Evolutionary conservation across 331 rosid species (phyloP).

Genomic region (Pyracantha coccinea): DNA sequence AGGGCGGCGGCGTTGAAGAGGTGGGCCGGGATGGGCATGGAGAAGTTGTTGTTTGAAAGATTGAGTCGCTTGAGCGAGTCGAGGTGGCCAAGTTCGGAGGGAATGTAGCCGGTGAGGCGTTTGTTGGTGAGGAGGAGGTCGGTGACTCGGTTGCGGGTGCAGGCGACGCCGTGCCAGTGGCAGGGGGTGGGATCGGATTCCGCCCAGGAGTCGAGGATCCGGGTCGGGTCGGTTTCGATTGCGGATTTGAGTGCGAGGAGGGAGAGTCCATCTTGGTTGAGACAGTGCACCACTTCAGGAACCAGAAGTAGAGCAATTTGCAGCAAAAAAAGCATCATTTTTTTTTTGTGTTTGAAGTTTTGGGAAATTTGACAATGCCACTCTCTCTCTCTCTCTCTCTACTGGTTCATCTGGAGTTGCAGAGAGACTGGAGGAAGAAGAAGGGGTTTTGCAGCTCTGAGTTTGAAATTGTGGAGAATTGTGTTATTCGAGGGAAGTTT

Average conservation of each 20-base stretch:
- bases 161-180: slow-evolving; percentile 58
- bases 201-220: slow-evolving; percentile 47
- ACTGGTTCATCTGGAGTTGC: slow-evolving; percentile 21
- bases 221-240: slow-evolving; percentile 49
- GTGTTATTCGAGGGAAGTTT: slow-evolving; percentile 25
- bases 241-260: slow-evolving; percentile 84
- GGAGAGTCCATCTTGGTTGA: slow-evolving; percentile 69
- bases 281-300: slow-evolving; percentile 17
- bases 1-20: slow-evolving; percentile 53
- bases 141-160: slow-evolving; percentile 51
- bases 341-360: background rate
- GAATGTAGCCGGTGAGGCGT: slow-evolving; percentile 60
- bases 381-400: background rate
- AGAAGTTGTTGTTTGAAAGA: slow-evolving; percentile 58
- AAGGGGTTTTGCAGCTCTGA: background rate
- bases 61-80: slow-evolving; percentile 44
- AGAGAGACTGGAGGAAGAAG: background rate
- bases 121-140: slow-evolving; percentile 45
- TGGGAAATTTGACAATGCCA: background rate
- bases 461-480: slow-evolving; percentile 13
- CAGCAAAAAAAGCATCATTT: slow-evolving; percentile 11
- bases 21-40: slow-evolving; percentile 40
- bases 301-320: background rate
- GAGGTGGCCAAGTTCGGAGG: slow-evolving; percentile 66
- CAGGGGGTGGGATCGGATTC: slow-evolving; percentile 63